A percentile compares a stretch with the other conserved stretches of the same genome.
These are phyloP conservation scores for Coccinonectria pachysandricola DNA, from an alignment of 2,329 filamentous ascomycete genomes.

Conservation along the genomic window DNA sequence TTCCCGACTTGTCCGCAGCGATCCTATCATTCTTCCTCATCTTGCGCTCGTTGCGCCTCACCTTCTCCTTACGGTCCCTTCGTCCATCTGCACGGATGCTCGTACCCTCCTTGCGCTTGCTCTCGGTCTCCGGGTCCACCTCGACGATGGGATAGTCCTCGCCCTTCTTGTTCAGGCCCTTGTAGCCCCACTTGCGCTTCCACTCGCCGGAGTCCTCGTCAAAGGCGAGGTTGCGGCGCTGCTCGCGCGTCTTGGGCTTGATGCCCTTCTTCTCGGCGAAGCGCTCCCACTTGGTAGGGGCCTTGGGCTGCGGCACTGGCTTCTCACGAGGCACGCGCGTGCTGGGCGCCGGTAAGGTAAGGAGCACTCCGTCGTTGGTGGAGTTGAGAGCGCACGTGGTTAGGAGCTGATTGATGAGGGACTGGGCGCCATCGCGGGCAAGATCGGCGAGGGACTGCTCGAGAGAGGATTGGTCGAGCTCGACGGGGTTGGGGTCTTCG, in stretches of 20 bases:
- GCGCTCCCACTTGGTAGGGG: slow-evolving; percentile 87
- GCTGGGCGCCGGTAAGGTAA: slow-evolving; percentile 60
- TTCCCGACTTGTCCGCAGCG: slow-evolving; percentile 9
- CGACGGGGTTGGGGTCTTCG: slow-evolving; percentile 76
- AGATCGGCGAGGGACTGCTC: slow-evolving; percentile 61
- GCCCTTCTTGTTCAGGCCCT: slow-evolving; percentile 76
- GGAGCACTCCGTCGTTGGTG: slow-evolving; percentile 59
- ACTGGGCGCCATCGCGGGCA: slow-evolving; percentile 84
- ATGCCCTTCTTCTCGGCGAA: slow-evolving; percentile 98
- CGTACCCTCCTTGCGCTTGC: slow-evolving; percentile 49
- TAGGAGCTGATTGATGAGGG: slow-evolving; percentile 87
- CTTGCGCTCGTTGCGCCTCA: slow-evolving; percentile 60
- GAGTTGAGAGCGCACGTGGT: slow-evolving; percentile 73
- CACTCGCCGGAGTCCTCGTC: slow-evolving; percentile 80
- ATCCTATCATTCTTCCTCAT: slow-evolving; percentile 55
- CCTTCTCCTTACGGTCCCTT: slow-evolving; percentile 55
- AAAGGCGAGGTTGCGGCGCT: slow-evolving; percentile 63
- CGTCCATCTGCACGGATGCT: slow-evolving; percentile 52
- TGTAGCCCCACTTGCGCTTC: slow-evolving; percentile 92
- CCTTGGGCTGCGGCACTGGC: slow-evolving; percentile 70
- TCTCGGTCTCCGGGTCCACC: slow-evolving; percentile 69
- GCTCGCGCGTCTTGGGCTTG: slow-evolving; percentile 73
- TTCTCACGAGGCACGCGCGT: slow-evolving; percentile 83
- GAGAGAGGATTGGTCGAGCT: slow-evolving; percentile 39
- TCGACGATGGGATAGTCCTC: slow-evolving; percentile 87